Base-by-base conservation (phyloP, 805 yeast genomes). In the Geotrichum ghanense region DNA sequence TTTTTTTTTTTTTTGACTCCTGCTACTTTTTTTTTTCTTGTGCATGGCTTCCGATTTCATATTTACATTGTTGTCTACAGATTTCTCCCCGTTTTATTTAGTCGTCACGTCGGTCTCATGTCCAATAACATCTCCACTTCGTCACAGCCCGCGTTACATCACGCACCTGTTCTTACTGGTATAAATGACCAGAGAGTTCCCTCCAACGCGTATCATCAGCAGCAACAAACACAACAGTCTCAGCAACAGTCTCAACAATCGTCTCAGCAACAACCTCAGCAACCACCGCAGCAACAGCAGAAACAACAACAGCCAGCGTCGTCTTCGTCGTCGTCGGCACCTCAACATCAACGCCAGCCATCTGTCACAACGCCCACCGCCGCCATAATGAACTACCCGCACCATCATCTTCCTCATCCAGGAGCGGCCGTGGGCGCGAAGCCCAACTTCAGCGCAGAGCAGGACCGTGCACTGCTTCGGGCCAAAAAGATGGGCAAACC, bases 401-500 rank as follows among this genome's bases (percentile, higher is more conserved):
- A 16, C 16, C 37, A 31, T 19, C 69, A 72, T 23, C 76, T 73
- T 49, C 64, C 81, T 27, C 64, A 73, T 3, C 72, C 72, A 50
- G 65, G 84, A 35, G 73, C 71, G 53, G 76, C 83, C 14, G 81
- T 81, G 57, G 79, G 56, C 22, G 10, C 42, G 5, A 39, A 20
- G 21, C 25, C 42, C 14, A 16, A n/a, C 19, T 81, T 78, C 61
- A 68, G 81, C 21, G 69, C 72, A 51, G 79, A 75, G 49, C 89
- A 83, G 59, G 92, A 83, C 58, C 74, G 71, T 2, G 51, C 76
- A 64, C 81, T 83, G 37, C 71, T 83, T 3, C 63, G 67, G 10
- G 60, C 82, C 56, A 80, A 81, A 58, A 70, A 68, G 46, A 69
- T 72, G 46, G 86, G 88, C 26, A 75, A 74, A 51, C 64, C 78